A percentile compares a stretch with the other conserved stretches of the same genome.
Evolutionary conservation across 2,329 filamentous ascomycete species (phyloP).

Genomic region (Trichoderma sp.): DNA sequence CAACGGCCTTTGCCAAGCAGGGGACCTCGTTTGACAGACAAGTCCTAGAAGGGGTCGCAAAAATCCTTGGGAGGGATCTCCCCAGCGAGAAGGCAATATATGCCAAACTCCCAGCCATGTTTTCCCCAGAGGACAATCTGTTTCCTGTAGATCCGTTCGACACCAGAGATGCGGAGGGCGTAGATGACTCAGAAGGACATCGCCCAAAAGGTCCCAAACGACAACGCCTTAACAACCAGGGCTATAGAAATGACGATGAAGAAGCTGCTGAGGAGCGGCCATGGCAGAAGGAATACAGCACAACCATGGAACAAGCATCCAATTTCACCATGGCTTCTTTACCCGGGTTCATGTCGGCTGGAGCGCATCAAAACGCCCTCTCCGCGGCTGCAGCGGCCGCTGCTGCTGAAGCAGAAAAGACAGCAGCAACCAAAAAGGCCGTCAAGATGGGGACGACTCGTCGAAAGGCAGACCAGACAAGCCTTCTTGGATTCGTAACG

Average conservation of each 20-base stretch:
- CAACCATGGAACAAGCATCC: constrained; percentile 59
- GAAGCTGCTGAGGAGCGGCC: constrained; percentile 29
- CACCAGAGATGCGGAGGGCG: constrained; percentile 28
- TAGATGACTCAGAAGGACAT: constrained; percentile 23
- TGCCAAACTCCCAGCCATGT: constrained; percentile 50
- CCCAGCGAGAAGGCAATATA: constrained; percentile 56
- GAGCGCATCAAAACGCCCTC: constrained; percentile 48
- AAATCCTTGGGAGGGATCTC: constrained; percentile 63
- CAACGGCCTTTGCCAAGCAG: constrained; percentile 47
- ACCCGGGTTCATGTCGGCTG: constrained; percentile 61
- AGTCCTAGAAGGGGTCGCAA: constrained; percentile 63
- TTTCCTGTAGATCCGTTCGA: constrained; percentile 63
- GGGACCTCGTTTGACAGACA: constrained; percentile 67
- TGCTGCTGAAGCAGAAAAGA: constrained; percentile 20
- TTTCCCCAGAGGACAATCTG: constrained; percentile 61
- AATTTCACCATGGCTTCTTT: constrained; percentile 58
- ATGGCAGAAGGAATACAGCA: constrained; percentile 48
- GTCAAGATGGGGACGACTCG: constrained; percentile 28
- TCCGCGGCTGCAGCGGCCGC: constrained; percentile 25
- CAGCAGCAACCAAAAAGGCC: constrained; percentile 22
- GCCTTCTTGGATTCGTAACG: constrained; percentile 41
- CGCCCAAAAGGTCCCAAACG: constrained; percentile 29
- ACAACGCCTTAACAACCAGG: constrained; percentile 27
- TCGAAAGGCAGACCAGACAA: constrained; percentile 40
- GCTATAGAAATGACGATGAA: constrained; percentile 19